These are phyloP conservation scores for Phoma sp. DNA, from an alignment of 2,329 filamentous ascomycete species.

Conservation along the genomic window DNA sequence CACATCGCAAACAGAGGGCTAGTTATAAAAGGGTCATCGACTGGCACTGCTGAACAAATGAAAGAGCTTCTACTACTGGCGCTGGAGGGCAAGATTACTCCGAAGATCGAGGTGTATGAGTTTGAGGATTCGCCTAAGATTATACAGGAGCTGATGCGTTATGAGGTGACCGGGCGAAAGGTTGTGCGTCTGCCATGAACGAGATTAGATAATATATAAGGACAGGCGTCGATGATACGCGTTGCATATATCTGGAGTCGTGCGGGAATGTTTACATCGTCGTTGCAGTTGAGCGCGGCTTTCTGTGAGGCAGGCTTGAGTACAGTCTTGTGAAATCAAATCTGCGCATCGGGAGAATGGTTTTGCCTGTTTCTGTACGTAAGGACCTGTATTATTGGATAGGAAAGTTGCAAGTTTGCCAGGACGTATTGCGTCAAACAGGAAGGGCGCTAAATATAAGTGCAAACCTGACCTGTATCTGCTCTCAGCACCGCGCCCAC, in stretches of 20 bases:
- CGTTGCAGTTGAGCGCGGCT: not conserved
- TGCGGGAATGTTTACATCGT: not conserved
- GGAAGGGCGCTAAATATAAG: too few species aligned
- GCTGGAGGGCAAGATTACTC: constrained; percentile 52
- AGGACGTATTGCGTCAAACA: too few species aligned
- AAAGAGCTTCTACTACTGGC: constrained; percentile 55
- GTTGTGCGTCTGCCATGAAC: constrained; percentile 42
- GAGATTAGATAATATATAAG: too few species aligned
- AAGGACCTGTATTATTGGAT: too few species aligned
- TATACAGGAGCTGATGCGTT: constrained; percentile 42
- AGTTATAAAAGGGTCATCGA: constrained; percentile 57
- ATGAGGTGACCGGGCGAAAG: constrained; percentile 47
- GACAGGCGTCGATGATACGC: not conserved
- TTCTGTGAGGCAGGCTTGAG: not conserved
- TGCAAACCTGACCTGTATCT: too few species aligned
- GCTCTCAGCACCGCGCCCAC: too few species aligned
- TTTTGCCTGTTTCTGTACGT: too few species aligned
- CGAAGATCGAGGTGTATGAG: constrained; percentile 47
- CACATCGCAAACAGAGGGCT: constrained; percentile 56
- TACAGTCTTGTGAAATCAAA: not conserved
- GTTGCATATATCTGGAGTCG: not conserved
- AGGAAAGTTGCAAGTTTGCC: too few species aligned
- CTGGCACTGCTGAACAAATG: constrained; percentile 56
- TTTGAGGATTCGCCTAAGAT: constrained; percentile 48
- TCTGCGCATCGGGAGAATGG: too few species aligned